Base-by-base conservation (phyloP, 805 yeast genomes). In the Hanseniaspora jakobsenii region DNA sequence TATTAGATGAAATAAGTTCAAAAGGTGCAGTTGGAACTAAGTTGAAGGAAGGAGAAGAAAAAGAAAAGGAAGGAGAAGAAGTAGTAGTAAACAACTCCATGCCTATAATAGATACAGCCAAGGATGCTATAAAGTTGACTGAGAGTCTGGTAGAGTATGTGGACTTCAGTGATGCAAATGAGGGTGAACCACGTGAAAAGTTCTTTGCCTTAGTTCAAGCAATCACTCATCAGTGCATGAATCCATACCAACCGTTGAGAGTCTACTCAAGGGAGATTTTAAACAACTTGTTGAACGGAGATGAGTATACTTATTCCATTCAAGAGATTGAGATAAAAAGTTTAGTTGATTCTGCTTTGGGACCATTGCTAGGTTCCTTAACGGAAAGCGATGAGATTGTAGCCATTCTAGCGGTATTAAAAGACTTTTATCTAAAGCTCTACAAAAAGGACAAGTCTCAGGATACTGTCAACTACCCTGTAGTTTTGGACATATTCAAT, bases 151-250 rank as follows among this genome's bases (percentile, higher is more conserved):
- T 73, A 22, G 58, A 62, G 4, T 51, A 18, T 61, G 38, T 38
- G 22, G 35, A 38, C 9, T 38, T 38, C 35, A n/a, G 13, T 19
- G 23, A 19, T 32, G 42, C 36, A 3, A 27, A 26, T 9, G 13
- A 30, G 21, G 17, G 21, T 26, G 46, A 42, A 13, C 35, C 46
- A n/a, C 35, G 36, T 2, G 40, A 36, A 44, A 55, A 42, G 28
- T 31, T 44, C 45, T 58, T 64, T 51, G 80, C 94, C 1, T 65
- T 83, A 49, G 67, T 81, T 23, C 89, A 84, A 56, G 93, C 93
- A 0, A 66, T 86, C 44, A 85, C 91, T 0, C 89, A 81, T 54
- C 95, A 87, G 58, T 82, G 95, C 57, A 71, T 81, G 57, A 86
- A 86, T 54, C 94, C 95, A 16, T 83, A 94, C 57, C 66, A 83